A percentile compares a stretch with the other conserved stretches of the same genome.
These are phyloP conservation scores for Tolypocladium sp. DNA, from an alignment of 2,329 filamentous ascomycete species.

Conservation along the genomic window DNA sequence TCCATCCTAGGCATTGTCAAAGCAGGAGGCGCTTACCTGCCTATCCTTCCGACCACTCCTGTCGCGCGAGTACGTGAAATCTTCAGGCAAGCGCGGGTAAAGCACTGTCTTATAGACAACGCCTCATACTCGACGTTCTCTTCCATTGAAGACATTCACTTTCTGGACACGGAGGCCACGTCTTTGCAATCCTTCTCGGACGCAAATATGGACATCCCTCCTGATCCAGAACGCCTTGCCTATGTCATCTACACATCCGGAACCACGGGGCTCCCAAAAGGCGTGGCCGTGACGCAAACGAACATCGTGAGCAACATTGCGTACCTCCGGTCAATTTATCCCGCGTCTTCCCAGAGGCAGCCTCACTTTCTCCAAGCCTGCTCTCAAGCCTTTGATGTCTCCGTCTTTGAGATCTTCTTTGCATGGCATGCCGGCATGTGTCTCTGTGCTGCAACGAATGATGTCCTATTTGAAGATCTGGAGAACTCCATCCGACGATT, in stretches of 20 bases:
- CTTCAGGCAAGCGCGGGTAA: slow-evolving; percentile 47
- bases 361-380: slow-evolving; percentile 71
- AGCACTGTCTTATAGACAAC: slow-evolving; percentile 32
- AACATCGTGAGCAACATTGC: slow-evolving; percentile 73
- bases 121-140: slow-evolving; percentile 9
- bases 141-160: slow-evolving; percentile 6
- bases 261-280: slow-evolving; percentile 72
- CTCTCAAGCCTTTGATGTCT: slow-evolving; percentile 79
- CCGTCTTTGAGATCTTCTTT: slow-evolving; percentile 86
- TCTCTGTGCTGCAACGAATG: slow-evolving; percentile 66
- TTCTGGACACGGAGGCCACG: slow-evolving; percentile 24
- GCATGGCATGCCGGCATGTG: slow-evolving; percentile 71
- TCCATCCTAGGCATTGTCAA: slow-evolving; percentile 69
- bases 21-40: slow-evolving; percentile 69
- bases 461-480: slow-evolving; percentile 64
- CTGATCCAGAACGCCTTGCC: slow-evolving; percentile 45
- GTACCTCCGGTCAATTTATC: slow-evolving; percentile 57
- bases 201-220: slow-evolving; percentile 25
- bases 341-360: slow-evolving; percentile 25
- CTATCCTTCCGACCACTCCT: slow-evolving; percentile 66
- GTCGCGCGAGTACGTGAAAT: slow-evolving; percentile 50
- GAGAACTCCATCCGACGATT: slow-evolving; percentile 57
- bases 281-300: slow-evolving; percentile 65
- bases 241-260: slow-evolving; percentile 82
- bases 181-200: slow-evolving; percentile 17